A percentile compares a stretch with the other conserved stretches of the same genome.
Conservation (phyloP, 2,329 filamentous ascomycete genomes). For the Grosmannia serpens region DNA sequence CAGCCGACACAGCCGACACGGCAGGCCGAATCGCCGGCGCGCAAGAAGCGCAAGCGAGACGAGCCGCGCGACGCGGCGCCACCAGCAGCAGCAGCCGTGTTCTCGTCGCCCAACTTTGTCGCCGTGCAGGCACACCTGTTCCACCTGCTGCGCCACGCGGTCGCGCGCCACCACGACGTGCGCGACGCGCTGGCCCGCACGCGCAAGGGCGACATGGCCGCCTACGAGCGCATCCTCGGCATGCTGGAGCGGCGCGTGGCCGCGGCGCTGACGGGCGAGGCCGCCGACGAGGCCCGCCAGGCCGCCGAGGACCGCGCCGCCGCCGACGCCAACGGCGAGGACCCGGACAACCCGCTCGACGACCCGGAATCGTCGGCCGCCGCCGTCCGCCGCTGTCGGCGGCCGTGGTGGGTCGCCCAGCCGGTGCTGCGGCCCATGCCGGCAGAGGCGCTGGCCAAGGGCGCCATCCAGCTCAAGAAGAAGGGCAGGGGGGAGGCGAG, state of each 20-base stretch:
- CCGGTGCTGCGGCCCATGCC: slow-evolving; percentile 78
- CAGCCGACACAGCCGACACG: background rate
- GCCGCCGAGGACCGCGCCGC: slow-evolving; percentile 13
- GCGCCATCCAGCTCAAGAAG: slow-evolving; percentile 62
- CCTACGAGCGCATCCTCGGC: slow-evolving; percentile 63
- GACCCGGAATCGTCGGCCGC: slow-evolving; percentile 48
- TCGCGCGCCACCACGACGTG: slow-evolving; percentile 69
- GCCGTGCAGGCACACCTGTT: slow-evolving; percentile 90
- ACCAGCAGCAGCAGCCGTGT: background rate
- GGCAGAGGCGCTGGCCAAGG: slow-evolving; percentile 74
- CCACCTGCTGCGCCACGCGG: slow-evolving; percentile 73
- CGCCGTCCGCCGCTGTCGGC: slow-evolving; percentile 59
- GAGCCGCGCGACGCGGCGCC: background rate
- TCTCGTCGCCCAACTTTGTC: slow-evolving; percentile 49
- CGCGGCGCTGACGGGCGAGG: slow-evolving; percentile 41
- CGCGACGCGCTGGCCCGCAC: slow-evolving; percentile 70
- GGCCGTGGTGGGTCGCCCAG: slow-evolving; percentile 86
- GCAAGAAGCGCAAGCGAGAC: slow-evolving; percentile 37
- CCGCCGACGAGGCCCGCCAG: slow-evolving; percentile 8
- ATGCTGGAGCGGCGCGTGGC: slow-evolving; percentile 68
- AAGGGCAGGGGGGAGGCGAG: background rate
- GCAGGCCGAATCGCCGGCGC: slow-evolving; percentile 26
- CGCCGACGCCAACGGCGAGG: slow-evolving; percentile 16
- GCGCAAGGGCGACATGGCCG: slow-evolving; percentile 57
- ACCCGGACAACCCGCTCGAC: slow-evolving; percentile 19